Percentiles rank a stretch among this genome's conserved stretches.
These are phyloP conservation scores for Saturnispora serradocipensis DNA, from an alignment of 805 yeast genomes.

Conservation along the genomic window DNA sequence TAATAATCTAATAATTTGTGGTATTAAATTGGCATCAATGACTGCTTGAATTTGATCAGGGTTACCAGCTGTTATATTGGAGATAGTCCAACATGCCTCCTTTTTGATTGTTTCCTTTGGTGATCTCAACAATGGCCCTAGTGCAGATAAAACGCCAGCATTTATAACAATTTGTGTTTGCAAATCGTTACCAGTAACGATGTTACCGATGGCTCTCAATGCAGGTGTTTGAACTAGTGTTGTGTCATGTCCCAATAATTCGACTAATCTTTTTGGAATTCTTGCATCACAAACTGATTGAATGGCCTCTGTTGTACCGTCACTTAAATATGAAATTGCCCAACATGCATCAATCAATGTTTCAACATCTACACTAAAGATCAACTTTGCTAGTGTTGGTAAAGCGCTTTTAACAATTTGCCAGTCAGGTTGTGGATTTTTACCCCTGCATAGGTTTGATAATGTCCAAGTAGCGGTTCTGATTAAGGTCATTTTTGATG, in stretches of 20 bases:
- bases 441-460: conserved; percentile 93
- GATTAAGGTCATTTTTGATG: conserved; percentile 79
- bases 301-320: conserved; percentile 86
- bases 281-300: conserved; percentile 96
- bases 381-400: conserved; percentile 85
- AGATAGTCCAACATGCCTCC: conserved; percentile 98
- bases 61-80: conserved; percentile 97
- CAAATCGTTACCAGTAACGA: conserved; percentile 92
- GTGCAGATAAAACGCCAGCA: conserved; percentile 81
- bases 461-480: conserved; percentile 98
- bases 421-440: conserved; percentile 96
- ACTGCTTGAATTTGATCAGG: conserved; percentile 94
- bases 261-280: conserved; percentile 89
- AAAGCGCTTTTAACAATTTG: conserved; percentile 71
- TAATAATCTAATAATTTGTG: conserved; percentile 74
- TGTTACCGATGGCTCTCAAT: conserved; percentile 92
- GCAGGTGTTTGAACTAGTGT: conserved; percentile 94
- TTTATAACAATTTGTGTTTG: conserved; percentile 95
- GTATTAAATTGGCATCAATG: conserved; percentile 87
- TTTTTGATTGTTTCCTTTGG: conserved; percentile 88
- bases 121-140: conserved; percentile 69
- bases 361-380: conserved; percentile 85
- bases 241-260: conserved; percentile 74
- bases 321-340: conserved; percentile 93
- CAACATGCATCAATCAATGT: conserved; percentile 96